Evolutionary conservation across 768 basidiomycete species (phyloP).

Genomic region (Cubamyces lactineus): DNA sequence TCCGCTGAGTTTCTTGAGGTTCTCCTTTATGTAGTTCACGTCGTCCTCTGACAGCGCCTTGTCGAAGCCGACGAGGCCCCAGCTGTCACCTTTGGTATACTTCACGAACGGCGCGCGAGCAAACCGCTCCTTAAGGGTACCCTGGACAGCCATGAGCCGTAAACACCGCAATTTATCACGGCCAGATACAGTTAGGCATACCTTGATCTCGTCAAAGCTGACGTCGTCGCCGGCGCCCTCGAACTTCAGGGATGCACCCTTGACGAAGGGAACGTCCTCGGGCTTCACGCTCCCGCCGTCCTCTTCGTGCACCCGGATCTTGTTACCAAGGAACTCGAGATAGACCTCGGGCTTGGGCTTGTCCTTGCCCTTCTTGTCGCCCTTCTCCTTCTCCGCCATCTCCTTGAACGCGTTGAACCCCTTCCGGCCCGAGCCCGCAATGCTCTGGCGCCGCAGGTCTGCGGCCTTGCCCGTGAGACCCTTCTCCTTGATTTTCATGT

Average conservation of each 20-base stretch:
- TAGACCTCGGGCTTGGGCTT: conserved; percentile 57
- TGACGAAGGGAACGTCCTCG: conserved; percentile 47
- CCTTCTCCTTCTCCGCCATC: conserved; percentile 44
- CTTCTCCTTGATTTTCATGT: conserved; percentile 97
- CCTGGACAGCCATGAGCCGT: conserved; percentile 33
- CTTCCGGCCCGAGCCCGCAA: conserved; percentile 46
- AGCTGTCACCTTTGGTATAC: conserved; percentile 47
- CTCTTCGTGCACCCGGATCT: conserved; percentile 64
- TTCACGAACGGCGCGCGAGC: conserved; percentile 51
- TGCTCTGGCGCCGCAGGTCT: conserved; percentile 56
- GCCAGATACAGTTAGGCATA: conserved; percentile 14
- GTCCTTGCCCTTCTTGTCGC: conserved; percentile 34
- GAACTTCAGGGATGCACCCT: conserved; percentile 52
- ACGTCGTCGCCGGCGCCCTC: conserved; percentile 58
- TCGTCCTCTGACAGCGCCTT: conserved; percentile 74
- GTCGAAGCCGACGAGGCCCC: conserved; percentile 58
- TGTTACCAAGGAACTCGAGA: conserved; percentile 75
- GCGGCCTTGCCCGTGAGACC: conserved; percentile 79
- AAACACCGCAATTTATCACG: not conserved
- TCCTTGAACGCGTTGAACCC: conserved; percentile 85
- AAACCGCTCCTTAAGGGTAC: conserved; percentile 52
- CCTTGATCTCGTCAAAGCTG: conserved; percentile 65
- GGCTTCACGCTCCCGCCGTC: conserved; percentile 48
- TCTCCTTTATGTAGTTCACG: conserved; percentile 66
- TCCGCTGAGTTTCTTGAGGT: conserved; percentile 64